Base-by-base conservation (phyloP, 805 yeast genomes). In the Schizosaccharomyces japonicus region DNA sequence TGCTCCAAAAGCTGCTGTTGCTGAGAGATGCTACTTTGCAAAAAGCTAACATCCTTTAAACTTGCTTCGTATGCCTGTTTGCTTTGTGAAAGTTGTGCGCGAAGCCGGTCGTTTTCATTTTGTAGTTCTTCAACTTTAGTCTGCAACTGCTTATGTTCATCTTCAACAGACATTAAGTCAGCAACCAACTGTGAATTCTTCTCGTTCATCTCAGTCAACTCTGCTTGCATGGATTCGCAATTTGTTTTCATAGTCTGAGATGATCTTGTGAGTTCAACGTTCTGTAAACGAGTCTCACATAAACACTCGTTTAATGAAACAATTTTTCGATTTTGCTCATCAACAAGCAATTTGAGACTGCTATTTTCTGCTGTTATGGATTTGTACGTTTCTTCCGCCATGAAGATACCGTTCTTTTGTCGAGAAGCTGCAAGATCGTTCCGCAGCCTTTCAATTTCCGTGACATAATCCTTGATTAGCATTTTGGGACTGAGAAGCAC, bases 361-460 rank as follows among this genome's bases (percentile, higher is more conserved):
- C 71, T 75, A 54, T 56, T 66, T 56, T 63, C 72, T 39, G 60
- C 70, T 47, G 58, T 63, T 49, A 54, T 61, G 61, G 61, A 72
- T 23, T 60, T 58, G 47, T 55, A 73, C 51, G 69, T 69, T 25
- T 65, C 69, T 25, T 65, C 65, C 26, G 80, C 70, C 51, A 80
- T 60, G 55, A 70, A 77, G 15, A 80, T 71, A 4, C 85, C 84
- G 53, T 73, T 76, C 54, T 75, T 77, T 44, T 65, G 66, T 49
- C 83, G 64, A 0, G 82, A 67, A 1, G 84, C 78, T 29, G 63
- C 59, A 44, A 80, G 63, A 54, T 80, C 90, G 33, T 67, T 66
- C 52, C 73, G 68, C 31, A 78, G 59, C 51, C 71, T 57, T 62
- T 72, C 69, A 60, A 72, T 67, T 62, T 78, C 71, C 53, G 66